Evolutionary conservation across 257 asterid species (phyloP).

Genomic region (Datura wrightii): DNA sequence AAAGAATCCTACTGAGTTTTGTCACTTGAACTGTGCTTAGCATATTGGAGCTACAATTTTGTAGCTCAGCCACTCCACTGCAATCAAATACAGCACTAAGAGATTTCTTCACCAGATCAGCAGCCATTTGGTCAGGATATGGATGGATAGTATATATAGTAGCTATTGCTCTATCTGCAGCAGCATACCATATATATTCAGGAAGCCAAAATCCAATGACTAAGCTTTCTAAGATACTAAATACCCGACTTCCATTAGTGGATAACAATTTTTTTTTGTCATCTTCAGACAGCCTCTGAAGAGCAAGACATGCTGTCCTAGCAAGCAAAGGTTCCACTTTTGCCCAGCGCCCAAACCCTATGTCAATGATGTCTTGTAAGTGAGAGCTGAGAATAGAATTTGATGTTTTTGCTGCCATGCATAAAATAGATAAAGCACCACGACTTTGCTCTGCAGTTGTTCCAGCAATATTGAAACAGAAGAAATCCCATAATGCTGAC

Average conservation of each 20-base stretch:
- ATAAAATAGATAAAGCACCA: conserved; percentile 89
- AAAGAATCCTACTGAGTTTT: conserved; percentile 73
- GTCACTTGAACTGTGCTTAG: conserved; percentile 65
- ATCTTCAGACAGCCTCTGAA: conserved; percentile 87
- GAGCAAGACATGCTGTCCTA: conserved; percentile 87
- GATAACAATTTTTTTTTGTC: conserved; percentile 76
- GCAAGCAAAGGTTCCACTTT: conserved; percentile 93
- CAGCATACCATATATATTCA: conserved; percentile 86
- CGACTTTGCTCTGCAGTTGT: conserved; percentile 95
- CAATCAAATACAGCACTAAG: conserved; percentile 66
- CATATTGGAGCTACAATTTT: conserved; percentile 48
- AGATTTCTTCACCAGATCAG: conserved; percentile 73
- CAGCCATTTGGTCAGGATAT: conserved; percentile 80
- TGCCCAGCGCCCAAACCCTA: conserved; percentile 99
- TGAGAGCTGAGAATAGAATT: conserved; percentile 82
- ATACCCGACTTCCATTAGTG: conserved; percentile 71
- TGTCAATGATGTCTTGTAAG: conserved; percentile 88
- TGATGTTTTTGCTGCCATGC: conserved; percentile 91
- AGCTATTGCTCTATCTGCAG: conserved; percentile 85
- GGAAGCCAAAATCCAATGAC: conserved; percentile 73
- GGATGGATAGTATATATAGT: conserved; percentile 84
- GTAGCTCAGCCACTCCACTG: conserved; percentile 52
- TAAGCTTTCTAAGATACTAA: conserved; percentile 75
- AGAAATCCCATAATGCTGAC: conserved; percentile 96
- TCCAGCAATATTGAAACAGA: conserved; percentile 89